A percentile compares a stretch with the other conserved stretches of the same genome.
phyloP scores from a whole-genome alignment of 1,139 yeast genomes.

The Saccharomycopsis hybrid region DNA sequence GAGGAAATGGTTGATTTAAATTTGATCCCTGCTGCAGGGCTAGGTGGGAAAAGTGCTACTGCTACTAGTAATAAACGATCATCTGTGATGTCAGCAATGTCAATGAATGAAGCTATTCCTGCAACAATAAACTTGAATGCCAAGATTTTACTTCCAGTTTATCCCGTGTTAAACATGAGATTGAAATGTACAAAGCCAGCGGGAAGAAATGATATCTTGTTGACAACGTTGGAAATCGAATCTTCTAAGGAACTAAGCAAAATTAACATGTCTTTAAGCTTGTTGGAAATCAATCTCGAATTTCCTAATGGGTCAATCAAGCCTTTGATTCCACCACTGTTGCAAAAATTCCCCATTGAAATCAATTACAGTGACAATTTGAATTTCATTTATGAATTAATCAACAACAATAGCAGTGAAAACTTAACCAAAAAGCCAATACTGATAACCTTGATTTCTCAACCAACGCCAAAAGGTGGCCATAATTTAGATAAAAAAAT shows the following conservation, averaged over 20 bases:
- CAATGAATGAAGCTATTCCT: constrained; percentile 6
- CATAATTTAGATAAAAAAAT: not conserved
- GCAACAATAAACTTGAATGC: constrained; percentile 22
- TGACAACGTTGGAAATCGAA: constrained; percentile 52
- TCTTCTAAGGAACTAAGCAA: constrained; percentile 40
- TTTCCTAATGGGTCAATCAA: constrained; percentile 37
- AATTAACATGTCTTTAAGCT: constrained; percentile 24
- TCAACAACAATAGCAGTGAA: constrained; percentile 26
- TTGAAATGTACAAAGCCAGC: constrained; percentile 53
- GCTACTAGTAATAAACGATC: constrained; percentile 6
- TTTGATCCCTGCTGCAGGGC: not conserved
- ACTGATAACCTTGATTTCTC: constrained; percentile 30
- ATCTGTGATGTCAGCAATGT: constrained; percentile 10
- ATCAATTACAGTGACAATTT: constrained; percentile 30
- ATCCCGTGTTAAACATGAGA: constrained; percentile 47
- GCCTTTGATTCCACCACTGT: constrained; percentile 29
- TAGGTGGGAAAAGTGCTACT: not conserved
- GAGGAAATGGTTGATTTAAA: not conserved
- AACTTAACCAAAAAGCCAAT: constrained; percentile 31
- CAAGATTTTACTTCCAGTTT: constrained; percentile 34
- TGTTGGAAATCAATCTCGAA: constrained; percentile 35
- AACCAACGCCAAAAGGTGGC: constrained; percentile 27
- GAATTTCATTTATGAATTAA: constrained; percentile 41
- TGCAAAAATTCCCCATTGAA: constrained; percentile 27
- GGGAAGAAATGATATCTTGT: constrained; percentile 44